phyloP scores from a whole-genome alignment of 2,329 filamentous ascomycete genomes.

The Camillea tinctor region DNA sequence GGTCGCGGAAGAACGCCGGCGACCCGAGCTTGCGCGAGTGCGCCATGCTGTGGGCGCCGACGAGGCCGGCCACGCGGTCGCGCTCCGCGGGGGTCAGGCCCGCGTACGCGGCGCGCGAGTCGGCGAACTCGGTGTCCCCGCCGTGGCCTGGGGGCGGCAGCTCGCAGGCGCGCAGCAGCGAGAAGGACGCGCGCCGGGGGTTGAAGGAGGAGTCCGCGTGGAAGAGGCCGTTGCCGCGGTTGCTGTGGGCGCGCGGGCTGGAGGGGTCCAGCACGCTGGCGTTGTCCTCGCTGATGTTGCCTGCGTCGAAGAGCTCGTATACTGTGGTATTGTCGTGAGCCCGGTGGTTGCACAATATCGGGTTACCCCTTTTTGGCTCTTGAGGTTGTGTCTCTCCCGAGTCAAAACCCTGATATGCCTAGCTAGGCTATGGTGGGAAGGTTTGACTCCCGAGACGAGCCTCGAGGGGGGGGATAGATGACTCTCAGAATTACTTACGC shows the following conservation, averaged over 20 bases:
- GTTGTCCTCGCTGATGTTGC: constrained; percentile 49
- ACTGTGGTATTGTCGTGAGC: too few species aligned
- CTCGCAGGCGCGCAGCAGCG: constrained; percentile 47
- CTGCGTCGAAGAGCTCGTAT: constrained; percentile 56
- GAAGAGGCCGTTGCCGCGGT: constrained; percentile 48
- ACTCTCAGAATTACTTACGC: too few species aligned
- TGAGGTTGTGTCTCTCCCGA: too few species aligned
- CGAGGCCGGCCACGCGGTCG: constrained; percentile 41
- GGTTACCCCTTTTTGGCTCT: too few species aligned
- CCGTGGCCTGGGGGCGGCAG: constrained; percentile 48
- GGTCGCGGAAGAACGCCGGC: constrained; percentile 46
- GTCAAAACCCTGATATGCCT: too few species aligned
- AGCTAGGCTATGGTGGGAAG: too few species aligned
- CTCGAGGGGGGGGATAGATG: too few species aligned
- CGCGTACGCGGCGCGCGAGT: constrained; percentile 50
- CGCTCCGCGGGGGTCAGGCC: constrained; percentile 41
- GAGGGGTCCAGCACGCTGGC: constrained; percentile 17
- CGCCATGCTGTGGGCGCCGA: constrained; percentile 50
- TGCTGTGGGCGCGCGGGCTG: constrained; percentile 22
- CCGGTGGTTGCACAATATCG: too few species aligned
- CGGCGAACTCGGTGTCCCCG: constrained; percentile 53
- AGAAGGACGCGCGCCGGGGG: constrained; percentile 51
- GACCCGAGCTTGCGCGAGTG: constrained; percentile 52
- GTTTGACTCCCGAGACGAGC: too few species aligned
- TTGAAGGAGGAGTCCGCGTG: constrained; percentile 58